Evolutionary conservation across 495 filamentous ascomycete species (phyloP), one percentile per base, ranked within the genome.

Genomic region (Aspergillus avenaceus): DNA sequence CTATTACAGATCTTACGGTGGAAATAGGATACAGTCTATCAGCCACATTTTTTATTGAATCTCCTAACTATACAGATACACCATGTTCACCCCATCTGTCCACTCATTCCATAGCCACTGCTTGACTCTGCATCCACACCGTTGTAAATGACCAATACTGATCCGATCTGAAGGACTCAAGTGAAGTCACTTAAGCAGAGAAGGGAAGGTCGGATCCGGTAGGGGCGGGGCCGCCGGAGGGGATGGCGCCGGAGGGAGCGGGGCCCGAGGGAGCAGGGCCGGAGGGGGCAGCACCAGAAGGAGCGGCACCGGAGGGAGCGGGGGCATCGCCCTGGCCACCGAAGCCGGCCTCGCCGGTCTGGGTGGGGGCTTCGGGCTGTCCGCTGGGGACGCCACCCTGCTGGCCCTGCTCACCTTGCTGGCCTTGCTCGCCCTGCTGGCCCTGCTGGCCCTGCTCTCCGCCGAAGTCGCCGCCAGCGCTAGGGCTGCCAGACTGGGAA

Each of bases 261-360:
- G 47, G 47, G 47, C 28, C 13, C 2, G 28, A 47, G 28, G 19
- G 45, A 31, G 45, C n/a, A 16, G 19, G 45, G 12, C 16, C 6
- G 1, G 3, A 8, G 1, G 14, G 12, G 16, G 4, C 8, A 13
- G 23, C 42, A n/a, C 18, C 21, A 16, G n/a, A 16, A n/a, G 9
- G 13, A 21, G 44, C 36, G 36, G 43, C 41, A 1, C 50, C 50
- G 13, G 50, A 53, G 28, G 44, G 38, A 7, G 36, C 26, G 27
- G 41, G 37, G 42, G 16, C 41, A 8, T 37, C 24, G 16, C 24
- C 12, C 8, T 37, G 31, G 8, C 42, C 42, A 13, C n/a, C 12
- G 19, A 14, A n/a, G 29, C 14, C 5, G 44, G 9, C 13, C 11
- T 12, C 32, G 29, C n/a, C n/a, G n/a, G n/a, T n/a, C n/a, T n/a